Percentiles rank a stretch among this genome's conserved stretches.
phyloP scores from a whole-genome alignment of 73 alveolate genomes.

The Paramecium sonneborni region DNA sequence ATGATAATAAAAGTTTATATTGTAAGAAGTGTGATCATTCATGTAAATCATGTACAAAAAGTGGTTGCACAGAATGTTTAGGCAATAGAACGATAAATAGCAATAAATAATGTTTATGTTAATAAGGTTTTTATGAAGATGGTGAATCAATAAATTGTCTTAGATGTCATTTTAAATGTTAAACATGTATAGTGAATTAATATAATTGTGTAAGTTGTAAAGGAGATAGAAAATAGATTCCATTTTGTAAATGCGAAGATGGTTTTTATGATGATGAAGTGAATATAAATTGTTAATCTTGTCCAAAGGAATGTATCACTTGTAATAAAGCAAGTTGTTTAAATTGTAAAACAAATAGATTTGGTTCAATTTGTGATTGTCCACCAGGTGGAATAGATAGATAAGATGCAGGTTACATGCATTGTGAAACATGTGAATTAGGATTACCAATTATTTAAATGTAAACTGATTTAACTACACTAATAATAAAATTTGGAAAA shows the following conservation, averaged over 20 bases:
- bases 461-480: not conserved
- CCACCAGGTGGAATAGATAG: slow-evolving; percentile 5
- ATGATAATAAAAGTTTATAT: not conserved
- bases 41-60: not conserved
- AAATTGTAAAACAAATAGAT: not conserved
- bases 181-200: not conserved
- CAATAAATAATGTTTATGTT: not conserved
- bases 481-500: not conserved
- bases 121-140: slow-evolving; percentile 30
- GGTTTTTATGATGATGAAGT: slow-evolving; percentile 48
- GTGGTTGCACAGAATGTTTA: not conserved
- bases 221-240: slow-evolving; percentile 30
- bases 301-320: not conserved
- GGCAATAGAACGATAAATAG: not conserved
- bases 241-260: not conserved
- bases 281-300: not conserved
- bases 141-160: not conserved
- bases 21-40: not conserved
- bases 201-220: not conserved
- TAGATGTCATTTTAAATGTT: slow-evolving; percentile 32
- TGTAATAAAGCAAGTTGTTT: slow-evolving; percentile 18
- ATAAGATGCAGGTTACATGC: not conserved
- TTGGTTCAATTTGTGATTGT: slow-evolving; percentile 36
- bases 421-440: not conserved
- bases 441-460: slow-evolving; percentile 3